Conservation (phyloP, 208 protist genomes). For the Balamuthia mandrillaris region DNA sequence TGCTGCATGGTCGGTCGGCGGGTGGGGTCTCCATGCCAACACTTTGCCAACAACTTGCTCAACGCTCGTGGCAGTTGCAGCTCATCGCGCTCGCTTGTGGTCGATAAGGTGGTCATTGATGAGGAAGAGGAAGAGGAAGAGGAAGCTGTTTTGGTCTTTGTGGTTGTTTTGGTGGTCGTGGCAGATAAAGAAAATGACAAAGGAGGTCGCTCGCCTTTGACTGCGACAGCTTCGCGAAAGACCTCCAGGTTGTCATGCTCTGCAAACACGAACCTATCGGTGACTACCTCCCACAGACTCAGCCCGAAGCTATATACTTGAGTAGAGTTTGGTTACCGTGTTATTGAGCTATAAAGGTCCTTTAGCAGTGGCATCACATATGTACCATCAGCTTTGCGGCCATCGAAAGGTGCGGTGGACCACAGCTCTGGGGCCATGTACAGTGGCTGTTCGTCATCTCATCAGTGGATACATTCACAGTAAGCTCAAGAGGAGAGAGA, state of each 20-base stretch:
- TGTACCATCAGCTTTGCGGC: not conserved
- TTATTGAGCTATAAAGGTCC: not conserved
- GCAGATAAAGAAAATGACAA: not conserved
- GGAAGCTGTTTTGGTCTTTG: not conserved
- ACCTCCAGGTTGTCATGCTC: not conserved
- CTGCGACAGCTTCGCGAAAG: not conserved
- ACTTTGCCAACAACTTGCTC: not conserved
- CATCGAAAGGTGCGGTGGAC: not conserved
- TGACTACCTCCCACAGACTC: not conserved
- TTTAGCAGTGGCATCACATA: too few relatives aligned
- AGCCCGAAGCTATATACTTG: constrained; percentile 16
- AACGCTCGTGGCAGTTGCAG: not conserved
- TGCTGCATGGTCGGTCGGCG: not conserved
- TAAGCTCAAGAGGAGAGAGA: too few relatives aligned
- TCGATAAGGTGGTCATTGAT: not conserved
- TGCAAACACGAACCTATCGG: not conserved
- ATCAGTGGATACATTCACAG: too few relatives aligned
- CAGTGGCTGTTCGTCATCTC: too few relatives aligned
- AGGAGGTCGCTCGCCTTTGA: too few relatives aligned
- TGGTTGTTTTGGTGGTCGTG: not conserved
- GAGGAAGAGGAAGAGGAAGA: not conserved
- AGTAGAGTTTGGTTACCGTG: not conserved
- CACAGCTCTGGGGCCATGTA: not conserved
- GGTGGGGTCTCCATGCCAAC: not conserved
- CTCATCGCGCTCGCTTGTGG: not conserved